These are phyloP conservation scores for Trifolium repens DNA, from an alignment of 306 rosid species.

Conservation along the genomic window DNA sequence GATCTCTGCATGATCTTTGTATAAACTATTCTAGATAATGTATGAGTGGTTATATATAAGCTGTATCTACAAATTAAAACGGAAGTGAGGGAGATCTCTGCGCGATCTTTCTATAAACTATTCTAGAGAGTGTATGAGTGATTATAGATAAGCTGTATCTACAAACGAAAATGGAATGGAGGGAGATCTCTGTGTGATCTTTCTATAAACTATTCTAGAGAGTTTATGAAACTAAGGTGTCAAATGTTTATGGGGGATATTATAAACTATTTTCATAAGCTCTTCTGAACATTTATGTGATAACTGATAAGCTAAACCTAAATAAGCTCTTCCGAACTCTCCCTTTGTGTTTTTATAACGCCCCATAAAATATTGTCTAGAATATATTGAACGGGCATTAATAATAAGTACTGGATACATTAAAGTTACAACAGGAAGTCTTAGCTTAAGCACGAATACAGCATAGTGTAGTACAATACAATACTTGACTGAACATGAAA, in stretches of 20 bases:
- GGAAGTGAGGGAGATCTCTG: not conserved
- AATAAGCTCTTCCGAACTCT: not conserved
- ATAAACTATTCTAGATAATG: not conserved
- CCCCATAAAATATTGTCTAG: too few relatives aligned
- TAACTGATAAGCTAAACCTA: not conserved
- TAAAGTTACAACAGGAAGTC: too few relatives aligned
- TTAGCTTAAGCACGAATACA: too few relatives aligned
- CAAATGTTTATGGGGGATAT: not conserved
- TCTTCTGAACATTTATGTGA: constrained; percentile 1
- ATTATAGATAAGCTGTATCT: not conserved
- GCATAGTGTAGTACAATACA: too few relatives aligned
- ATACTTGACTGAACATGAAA: too few relatives aligned
- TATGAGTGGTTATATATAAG: not conserved
- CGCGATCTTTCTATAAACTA: not conserved
- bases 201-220: not conserved
- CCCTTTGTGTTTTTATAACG: not conserved
- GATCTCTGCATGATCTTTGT: not conserved
- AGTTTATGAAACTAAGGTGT: not conserved
- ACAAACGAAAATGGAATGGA: not conserved
- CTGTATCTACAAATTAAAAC: not conserved
- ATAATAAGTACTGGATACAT: too few relatives aligned
- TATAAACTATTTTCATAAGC: not conserved
- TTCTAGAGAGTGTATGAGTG: not conserved
- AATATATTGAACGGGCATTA: too few relatives aligned
- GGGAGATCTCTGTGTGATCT: not conserved